Evolutionary conservation across 495 filamentous ascomycete genomes (phyloP).

Genomic region (Neurospora cerealis): DNA sequence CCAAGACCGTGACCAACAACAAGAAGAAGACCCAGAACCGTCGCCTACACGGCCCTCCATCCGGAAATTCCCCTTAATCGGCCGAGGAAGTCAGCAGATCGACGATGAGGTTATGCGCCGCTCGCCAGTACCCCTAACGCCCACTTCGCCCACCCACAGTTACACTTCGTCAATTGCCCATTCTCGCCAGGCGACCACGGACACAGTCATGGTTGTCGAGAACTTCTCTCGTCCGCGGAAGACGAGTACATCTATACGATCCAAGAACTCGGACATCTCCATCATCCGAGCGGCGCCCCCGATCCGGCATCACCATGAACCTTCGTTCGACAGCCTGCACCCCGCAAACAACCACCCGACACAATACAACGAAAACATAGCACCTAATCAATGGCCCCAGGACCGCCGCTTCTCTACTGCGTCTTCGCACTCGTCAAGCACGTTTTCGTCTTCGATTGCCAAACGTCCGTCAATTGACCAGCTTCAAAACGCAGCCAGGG

Average conservation of each 20-base stretch:
- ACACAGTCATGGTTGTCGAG: constrained; percentile 26
- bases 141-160: constrained; percentile 5
- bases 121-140: constrained; percentile 5
- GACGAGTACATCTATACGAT: constrained; percentile 28
- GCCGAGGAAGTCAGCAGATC: constrained; percentile 17
- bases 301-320: constrained; percentile 19
- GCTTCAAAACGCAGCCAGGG: constrained; percentile 11
- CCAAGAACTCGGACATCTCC: constrained; percentile 26
- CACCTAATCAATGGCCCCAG: constrained; percentile 23
- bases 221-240: constrained; percentile 45
- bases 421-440: constrained; percentile 36
- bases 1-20: neutral
- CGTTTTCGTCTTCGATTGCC: constrained; percentile 26
- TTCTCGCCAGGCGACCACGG: constrained; percentile 5
- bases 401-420: constrained; percentile 34
- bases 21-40: neutral
- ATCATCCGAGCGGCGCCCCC: constrained; percentile 16
- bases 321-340: constrained; percentile 18
- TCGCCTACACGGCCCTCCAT: neutral
- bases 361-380: constrained; percentile 5
- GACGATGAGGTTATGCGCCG: constrained; percentile 4
- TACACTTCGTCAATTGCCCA: neutral
- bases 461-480: constrained; percentile 25
- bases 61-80: constrained; percentile 16
- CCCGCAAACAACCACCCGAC: constrained; percentile 11